Evolutionary conservation across 257 asterid species (phyloP).

Genomic region (Linderniella brevidens): DNA sequence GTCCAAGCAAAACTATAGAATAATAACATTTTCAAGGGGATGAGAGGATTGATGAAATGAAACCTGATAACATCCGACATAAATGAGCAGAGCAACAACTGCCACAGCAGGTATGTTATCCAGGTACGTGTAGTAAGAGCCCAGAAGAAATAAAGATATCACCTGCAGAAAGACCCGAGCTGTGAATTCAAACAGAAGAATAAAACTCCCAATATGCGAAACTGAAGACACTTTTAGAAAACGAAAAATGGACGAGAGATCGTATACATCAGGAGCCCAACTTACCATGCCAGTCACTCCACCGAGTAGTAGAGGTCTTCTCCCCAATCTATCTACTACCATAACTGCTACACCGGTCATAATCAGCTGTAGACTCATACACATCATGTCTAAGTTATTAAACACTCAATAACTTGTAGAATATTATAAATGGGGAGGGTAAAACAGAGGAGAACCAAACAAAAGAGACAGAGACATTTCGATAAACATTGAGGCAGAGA

Average conservation of each 20-base stretch:
- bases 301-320: constrained; percentile 92
- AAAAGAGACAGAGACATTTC: background rate
- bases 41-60: background rate
- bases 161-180: constrained; percentile 39
- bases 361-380: constrained; percentile 50
- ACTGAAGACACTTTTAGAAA: no score
- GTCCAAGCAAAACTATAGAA: no score
- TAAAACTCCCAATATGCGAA: background rate
- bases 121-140: constrained; percentile 72
- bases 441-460: background rate
- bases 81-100: constrained; percentile 68
- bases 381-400: constrained; percentile 2
- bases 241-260: background rate
- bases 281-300: constrained; percentile 97
- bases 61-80: constrained; percentile 98
- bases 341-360: constrained; percentile 84
- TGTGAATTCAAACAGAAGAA: background rate
- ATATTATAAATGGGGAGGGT: no score
- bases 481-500: background rate
- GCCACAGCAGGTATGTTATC: constrained; percentile 59
- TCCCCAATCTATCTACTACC: constrained; percentile 73
- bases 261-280: background rate
- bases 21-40: no score
- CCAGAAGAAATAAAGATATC: constrained; percentile 70
- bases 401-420: no score